Evolutionary conservation across 495 filamentous ascomycete genomes (phyloP).

Genomic region (Aspergillus biplanus): DNA sequence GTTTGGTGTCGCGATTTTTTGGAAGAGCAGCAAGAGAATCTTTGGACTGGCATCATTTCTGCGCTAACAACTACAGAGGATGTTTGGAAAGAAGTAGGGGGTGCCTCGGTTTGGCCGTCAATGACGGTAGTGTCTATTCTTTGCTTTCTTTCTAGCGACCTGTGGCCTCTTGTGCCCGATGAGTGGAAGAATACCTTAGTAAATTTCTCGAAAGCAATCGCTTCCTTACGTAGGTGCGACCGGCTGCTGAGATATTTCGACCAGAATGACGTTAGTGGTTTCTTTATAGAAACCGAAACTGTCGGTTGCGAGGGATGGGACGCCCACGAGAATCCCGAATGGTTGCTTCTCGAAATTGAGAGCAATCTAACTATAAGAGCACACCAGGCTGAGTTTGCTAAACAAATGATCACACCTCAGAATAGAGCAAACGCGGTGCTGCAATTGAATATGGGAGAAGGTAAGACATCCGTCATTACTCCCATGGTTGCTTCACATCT

Average conservation of each 20-base stretch:
- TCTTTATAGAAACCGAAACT: slow-evolving; percentile 18
- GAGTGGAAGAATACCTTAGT: slow-evolving; percentile 14
- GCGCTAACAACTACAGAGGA: neutral
- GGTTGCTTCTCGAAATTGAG: slow-evolving; percentile 67
- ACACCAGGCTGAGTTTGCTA: slow-evolving; percentile 61
- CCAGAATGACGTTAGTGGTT: slow-evolving; percentile 15
- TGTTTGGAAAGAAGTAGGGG: slow-evolving; percentile 3
- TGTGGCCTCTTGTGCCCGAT: slow-evolving; percentile 17
- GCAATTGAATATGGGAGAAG: slow-evolving; percentile 79
- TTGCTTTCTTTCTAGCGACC: slow-evolving; percentile 8
- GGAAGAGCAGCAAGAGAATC: neutral
- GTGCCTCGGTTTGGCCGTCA: slow-evolving; percentile 7
- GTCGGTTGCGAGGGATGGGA: slow-evolving; percentile 13
- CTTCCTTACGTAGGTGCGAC: slow-evolving; percentile 13
- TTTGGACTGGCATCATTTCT: neutral
- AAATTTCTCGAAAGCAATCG: slow-evolving; percentile 12
- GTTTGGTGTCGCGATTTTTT: neutral
- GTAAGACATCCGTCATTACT: slow-evolving; percentile 73
- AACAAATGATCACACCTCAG: slow-evolving; percentile 54
- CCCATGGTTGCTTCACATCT: slow-evolving; percentile 61
- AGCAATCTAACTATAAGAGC: slow-evolving; percentile 62
- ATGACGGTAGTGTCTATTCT: slow-evolving; percentile 17
- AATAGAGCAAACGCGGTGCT: slow-evolving; percentile 55
- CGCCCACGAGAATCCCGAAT: slow-evolving; percentile 47
- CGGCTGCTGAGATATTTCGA: slow-evolving; percentile 16